Conservation (phyloP, 352 stramenopile genomes). For the Phytopythium boreale region DNA sequence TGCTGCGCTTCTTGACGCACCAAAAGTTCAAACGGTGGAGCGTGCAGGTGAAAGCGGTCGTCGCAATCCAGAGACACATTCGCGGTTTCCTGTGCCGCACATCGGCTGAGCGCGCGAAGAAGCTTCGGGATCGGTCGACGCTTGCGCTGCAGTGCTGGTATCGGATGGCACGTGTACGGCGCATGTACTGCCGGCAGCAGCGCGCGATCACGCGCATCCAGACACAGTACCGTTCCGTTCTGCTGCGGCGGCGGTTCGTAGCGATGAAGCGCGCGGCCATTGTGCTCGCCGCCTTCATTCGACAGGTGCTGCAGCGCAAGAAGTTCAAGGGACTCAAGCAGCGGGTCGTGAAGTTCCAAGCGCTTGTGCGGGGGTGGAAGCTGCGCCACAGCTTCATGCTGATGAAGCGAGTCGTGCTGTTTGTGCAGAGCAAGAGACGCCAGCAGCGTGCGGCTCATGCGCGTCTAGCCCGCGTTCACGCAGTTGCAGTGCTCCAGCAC, state of each 20-base stretch:
- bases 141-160: slow-evolving; percentile 56
- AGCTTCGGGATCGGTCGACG: slow-evolving; percentile 33
- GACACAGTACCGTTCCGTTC: slow-evolving; percentile 39
- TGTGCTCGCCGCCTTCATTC: slow-evolving; percentile 62
- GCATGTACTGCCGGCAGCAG: slow-evolving; percentile 25
- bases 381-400: slow-evolving; percentile 25
- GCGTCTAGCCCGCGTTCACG: slow-evolving; percentile 18
- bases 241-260: slow-evolving; percentile 42
- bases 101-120: slow-evolving; percentile 54
- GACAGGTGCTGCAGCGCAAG: slow-evolving; percentile 58
- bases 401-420: slow-evolving; percentile 25
- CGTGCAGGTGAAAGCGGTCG: slow-evolving; percentile 30
- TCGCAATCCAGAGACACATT: slow-evolving; percentile 39
- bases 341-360: slow-evolving; percentile 61
- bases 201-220: slow-evolving; percentile 39
- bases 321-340: slow-evolving; percentile 67
- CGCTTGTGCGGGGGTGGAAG: slow-evolving; percentile 48
- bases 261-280: slow-evolving; percentile 48
- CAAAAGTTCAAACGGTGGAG: slow-evolving; percentile 33
- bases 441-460: slow-evolving; percentile 24
- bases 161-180: slow-evolving; percentile 38
- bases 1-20: slow-evolving; percentile 42
- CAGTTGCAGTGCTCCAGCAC: slow-evolving; percentile 44
- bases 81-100: slow-evolving; percentile 62
- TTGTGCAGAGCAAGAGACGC: slow-evolving; percentile 46